Evolutionary conservation across 306 rosid species (phyloP).

Genomic region (Parietaria judaica): DNA sequence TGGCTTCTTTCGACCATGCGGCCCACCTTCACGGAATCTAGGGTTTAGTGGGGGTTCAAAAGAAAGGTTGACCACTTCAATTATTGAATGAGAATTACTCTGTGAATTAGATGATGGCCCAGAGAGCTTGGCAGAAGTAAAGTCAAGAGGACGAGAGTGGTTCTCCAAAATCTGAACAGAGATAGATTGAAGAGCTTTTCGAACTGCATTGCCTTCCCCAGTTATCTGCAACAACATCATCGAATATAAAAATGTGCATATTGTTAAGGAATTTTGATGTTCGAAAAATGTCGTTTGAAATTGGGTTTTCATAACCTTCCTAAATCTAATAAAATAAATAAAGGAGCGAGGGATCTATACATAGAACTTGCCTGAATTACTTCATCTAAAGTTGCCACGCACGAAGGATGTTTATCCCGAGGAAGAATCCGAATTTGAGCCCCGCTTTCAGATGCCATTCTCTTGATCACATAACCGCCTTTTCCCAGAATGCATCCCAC

Average conservation of each 20-base stretch:
- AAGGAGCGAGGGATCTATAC: too few species aligned
- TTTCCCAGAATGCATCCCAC: conserved; percentile 88
- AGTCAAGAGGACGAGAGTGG: conserved; percentile 49
- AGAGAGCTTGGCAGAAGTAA: conserved; percentile 24
- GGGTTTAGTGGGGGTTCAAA: conserved; percentile 43
- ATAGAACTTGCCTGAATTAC: conserved; percentile 58
- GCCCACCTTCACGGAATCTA: conserved; percentile 56
- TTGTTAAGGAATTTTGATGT: too few species aligned
- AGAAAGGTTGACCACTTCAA: conserved; percentile 34
- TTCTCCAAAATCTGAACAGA: conserved; percentile 65
- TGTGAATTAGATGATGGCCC: conserved; percentile 51
- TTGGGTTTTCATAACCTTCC: too few species aligned
- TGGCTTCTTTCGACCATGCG: conserved; percentile 51
- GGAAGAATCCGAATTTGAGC: conserved; percentile 88
- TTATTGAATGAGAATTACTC: conserved; percentile 29
- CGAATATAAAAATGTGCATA: not conserved
- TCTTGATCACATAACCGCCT: conserved; percentile 86
- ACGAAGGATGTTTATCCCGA: conserved; percentile 66
- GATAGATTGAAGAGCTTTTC: conserved; percentile 74
- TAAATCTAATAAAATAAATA: too few species aligned
- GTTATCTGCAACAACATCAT: conserved; percentile 47
- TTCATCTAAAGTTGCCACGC: conserved; percentile 59
- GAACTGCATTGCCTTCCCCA: conserved; percentile 65
- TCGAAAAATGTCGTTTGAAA: too few species aligned
- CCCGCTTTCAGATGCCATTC: conserved; percentile 80